Evolutionary conservation across 208 protist genomes (phyloP).

Genomic region (Acanthamoeba rhysodes): DNA sequence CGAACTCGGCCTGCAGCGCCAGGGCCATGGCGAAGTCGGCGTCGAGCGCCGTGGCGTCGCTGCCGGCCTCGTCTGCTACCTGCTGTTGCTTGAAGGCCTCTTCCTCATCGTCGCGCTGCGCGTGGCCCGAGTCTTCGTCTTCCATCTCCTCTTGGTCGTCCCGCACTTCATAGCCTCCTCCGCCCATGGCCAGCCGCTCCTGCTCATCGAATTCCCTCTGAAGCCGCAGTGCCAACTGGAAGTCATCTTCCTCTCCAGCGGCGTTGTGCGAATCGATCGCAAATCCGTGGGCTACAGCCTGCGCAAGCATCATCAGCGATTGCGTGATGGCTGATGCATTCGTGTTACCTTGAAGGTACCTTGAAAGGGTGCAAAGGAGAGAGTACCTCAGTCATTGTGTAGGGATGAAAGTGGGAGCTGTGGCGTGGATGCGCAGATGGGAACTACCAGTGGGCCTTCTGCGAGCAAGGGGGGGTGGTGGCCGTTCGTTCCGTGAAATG

Average conservation of each 20-base stretch:
- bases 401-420: too few species aligned
- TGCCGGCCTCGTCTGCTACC: neutral
- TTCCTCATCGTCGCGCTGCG: neutral
- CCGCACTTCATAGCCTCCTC: neutral
- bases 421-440: too few species aligned
- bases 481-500: too few species aligned
- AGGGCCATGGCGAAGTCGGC: slow-evolving; percentile 51
- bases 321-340: neutral
- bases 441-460: too few species aligned
- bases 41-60: slow-evolving; percentile 10
- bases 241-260: slow-evolving; percentile 10
- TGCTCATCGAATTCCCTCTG: slow-evolving; percentile 44
- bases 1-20: slow-evolving; percentile 38
- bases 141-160: slow-evolving; percentile 13
- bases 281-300: slow-evolving; percentile 16
- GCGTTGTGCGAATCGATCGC: neutral
- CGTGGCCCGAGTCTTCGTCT: neutral
- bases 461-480: too few species aligned
- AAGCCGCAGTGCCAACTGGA: slow-evolving; percentile 17
- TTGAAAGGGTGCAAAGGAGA: too few species aligned
- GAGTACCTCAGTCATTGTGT: too few species aligned
- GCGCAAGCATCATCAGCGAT: neutral
- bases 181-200: neutral
- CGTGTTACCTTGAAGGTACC: too few species aligned
- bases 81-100: neutral